Conservation (phyloP, 2,329 filamentous ascomycete genomes). For the Verticillium longisporum region DNA sequence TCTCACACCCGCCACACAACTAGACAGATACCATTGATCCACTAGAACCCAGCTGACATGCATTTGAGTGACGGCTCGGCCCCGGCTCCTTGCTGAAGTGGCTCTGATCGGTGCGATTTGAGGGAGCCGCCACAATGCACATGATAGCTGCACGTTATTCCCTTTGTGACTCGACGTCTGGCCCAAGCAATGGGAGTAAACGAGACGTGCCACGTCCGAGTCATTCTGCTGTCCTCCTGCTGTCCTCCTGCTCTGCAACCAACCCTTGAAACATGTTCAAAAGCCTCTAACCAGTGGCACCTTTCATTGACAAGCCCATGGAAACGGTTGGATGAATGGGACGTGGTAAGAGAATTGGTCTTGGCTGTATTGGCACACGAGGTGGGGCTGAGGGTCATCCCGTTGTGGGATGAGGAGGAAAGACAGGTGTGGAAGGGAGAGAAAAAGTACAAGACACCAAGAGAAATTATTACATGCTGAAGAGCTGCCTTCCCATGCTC, state of each 20-base stretch:
- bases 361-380: background rate
- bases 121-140: background rate
- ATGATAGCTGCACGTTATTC: background rate
- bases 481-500: slow-evolving; percentile 21
- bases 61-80: background rate
- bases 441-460: slow-evolving; percentile 29
- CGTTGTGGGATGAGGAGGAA: slow-evolving; percentile 10
- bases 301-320: too few relatives aligned
- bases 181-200: too few relatives aligned
- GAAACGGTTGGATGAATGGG: background rate
- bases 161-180: background rate
- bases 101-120: background rate
- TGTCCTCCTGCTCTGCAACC: too few relatives aligned
- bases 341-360: background rate
- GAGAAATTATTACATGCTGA: slow-evolving; percentile 43
- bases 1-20: background rate
- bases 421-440: slow-evolving; percentile 15
- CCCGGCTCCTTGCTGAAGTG: background rate
- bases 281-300: background rate
- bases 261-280: background rate
- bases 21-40: background rate
- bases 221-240: too few relatives aligned
- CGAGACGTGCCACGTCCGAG: too few relatives aligned
- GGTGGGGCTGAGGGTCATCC: background rate
- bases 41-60: background rate